These are phyloP conservation scores for Podila verticillata DNA, from an alignment of 192 early-diverging fungal genomes.

Conservation along the genomic window DNA sequence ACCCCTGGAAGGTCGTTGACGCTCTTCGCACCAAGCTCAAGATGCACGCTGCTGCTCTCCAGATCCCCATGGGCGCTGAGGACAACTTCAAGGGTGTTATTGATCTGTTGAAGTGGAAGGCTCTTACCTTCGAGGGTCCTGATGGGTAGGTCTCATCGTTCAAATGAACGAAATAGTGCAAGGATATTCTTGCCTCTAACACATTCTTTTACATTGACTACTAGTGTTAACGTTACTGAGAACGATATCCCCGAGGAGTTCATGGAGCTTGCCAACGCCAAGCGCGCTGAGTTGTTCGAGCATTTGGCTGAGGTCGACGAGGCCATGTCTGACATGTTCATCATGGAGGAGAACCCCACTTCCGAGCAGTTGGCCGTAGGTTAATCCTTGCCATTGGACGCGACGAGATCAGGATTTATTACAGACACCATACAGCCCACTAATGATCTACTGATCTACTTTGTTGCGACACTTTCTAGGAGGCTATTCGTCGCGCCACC, in stretches of 20 bases:
- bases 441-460: background rate
- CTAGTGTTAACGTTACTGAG: slow-evolving; percentile 76
- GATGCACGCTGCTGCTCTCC: slow-evolving; percentile 79
- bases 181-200: background rate
- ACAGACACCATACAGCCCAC: too few species aligned
- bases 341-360: slow-evolving; percentile 78
- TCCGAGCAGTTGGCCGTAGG: slow-evolving; percentile 69
- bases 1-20: slow-evolving; percentile 81
- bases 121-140: slow-evolving; percentile 89
- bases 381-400: background rate
- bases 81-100: slow-evolving; percentile 90
- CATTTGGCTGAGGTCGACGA: slow-evolving; percentile 87
- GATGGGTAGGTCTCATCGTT: slow-evolving; percentile 68
- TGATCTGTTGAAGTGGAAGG: slow-evolving; percentile 88
- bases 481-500: slow-evolving; percentile 82
- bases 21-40: slow-evolving; percentile 84
- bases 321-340: slow-evolving; percentile 81
- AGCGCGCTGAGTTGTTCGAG: slow-evolving; percentile 79
- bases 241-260: slow-evolving; percentile 76
- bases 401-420: background rate
- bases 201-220: background rate
- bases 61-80: slow-evolving; percentile 91
- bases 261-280: slow-evolving; percentile 68
- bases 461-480: slow-evolving; percentile 26
- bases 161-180: background rate